Base-by-base conservation (phyloP, 768 basidiomycete species). In the Lentinus brumalis region DNA sequence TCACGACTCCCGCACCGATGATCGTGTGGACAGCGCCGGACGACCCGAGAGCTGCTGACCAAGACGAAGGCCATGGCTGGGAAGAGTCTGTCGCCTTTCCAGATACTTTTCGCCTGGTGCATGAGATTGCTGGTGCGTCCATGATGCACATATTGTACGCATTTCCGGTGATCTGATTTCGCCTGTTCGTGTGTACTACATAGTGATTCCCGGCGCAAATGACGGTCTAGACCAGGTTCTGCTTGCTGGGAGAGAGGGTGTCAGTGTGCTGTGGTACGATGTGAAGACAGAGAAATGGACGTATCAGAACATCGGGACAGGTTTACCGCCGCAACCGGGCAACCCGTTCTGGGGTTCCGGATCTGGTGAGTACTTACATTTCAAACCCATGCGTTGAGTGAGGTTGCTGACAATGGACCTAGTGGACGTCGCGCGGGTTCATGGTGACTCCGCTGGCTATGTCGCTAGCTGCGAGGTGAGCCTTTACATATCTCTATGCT, bases 391-490 rank as follows among this genome's bases (percentile, higher is more conserved):
- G 35, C 11, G 35, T 35, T 35, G 7, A 35, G 7, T 11, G 35
- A 6, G 35, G 35, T 35, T 7, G 35, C 35, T 35, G 7, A 35
- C 35, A 6, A 7, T 6, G 7, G 6, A 35, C 35, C 1, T 35
- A 35, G 63, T 64, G 8, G 65, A 66, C 14, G 58, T 68, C 2
- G 49, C 51, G 8, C 47, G 53, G 12, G 63, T 69, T n/a, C 40
- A 50, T 30, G 60, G 57, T 21, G 66, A 69, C 46, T 35, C 40
- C 16, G 67, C 56, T 12, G 68, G 68, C 1, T 69, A 69, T 46
- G 66, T 70, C 29, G 66, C 63, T 7, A 40, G 63, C 8, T 61
- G 53, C 40, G 67, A 70, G 63, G 69, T 70, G 39, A 15, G 44
- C 51, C 21, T 26, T 26, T 26, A 26, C 21, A 26, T 26, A 26